These are phyloP conservation scores for Nannizzia gypsea DNA, from an alignment of 2,329 filamentous ascomycete species.

Conservation along the genomic window DNA sequence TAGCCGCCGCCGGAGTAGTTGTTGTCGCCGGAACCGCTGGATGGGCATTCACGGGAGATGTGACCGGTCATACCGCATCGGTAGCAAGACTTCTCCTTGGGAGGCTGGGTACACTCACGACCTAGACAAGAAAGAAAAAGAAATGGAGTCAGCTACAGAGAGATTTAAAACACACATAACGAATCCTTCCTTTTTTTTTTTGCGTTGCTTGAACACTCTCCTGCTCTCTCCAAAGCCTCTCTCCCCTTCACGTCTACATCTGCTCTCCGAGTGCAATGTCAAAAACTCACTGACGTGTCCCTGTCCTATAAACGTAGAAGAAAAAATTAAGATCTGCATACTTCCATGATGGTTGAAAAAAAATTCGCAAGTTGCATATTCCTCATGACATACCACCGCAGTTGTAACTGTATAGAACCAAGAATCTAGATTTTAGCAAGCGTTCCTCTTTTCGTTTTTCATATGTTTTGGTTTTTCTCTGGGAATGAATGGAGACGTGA, in stretches of 20 bases:
- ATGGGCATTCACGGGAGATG: slow-evolving; percentile 68
- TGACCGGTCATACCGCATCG: slow-evolving; percentile 65
- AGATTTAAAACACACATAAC: slow-evolving; percentile 4
- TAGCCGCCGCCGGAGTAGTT: slow-evolving; percentile 32
- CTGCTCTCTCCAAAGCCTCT: neutral
- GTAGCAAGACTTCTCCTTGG: slow-evolving; percentile 69
- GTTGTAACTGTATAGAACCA: slow-evolving; percentile 52
- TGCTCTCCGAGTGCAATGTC: slow-evolving; percentile 5
- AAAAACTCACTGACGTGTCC: slow-evolving; percentile 63
- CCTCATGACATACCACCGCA: slow-evolving; percentile 52
- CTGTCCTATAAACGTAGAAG: slow-evolving; percentile 35
- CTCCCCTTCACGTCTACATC: neutral
- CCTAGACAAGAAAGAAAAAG: slow-evolving; percentile 35
- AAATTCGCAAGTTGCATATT: slow-evolving; percentile 4
- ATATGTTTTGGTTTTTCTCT: too few species aligned
- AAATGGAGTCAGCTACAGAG: slow-evolving; percentile 7
- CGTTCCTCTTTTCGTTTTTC: neutral
- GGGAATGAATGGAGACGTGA: neutral
- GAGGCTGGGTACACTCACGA: slow-evolving; percentile 80
- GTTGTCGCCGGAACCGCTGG: slow-evolving; percentile 35
- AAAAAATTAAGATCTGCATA: slow-evolving; percentile 19
- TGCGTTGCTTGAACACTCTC: neutral
- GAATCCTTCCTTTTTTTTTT: slow-evolving; percentile 2
- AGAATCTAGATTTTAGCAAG: slow-evolving; percentile 10
- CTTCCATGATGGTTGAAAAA: slow-evolving; percentile 6